Percentiles rank a stretch among this genome's conserved stretches.
Evolutionary conservation across 257 asterid genomes (phyloP).

Genomic region (Fraxinus quadrangulata): DNA sequence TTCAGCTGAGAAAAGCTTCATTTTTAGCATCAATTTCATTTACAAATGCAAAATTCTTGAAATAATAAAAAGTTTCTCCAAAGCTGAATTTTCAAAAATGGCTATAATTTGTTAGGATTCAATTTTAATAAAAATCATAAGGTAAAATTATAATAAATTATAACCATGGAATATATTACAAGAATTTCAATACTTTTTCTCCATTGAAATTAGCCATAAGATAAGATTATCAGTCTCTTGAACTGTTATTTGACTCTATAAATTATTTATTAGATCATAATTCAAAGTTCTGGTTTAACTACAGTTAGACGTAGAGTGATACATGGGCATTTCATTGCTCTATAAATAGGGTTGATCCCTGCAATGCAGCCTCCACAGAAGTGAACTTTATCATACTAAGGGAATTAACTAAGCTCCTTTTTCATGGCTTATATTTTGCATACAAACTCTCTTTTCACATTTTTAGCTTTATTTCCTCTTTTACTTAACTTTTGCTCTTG

Average conservation of each 20-base stretch:
- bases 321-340: constrained; percentile 11
- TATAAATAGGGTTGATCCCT: constrained; percentile 34
- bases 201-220: too few relatives aligned
- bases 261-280: not conserved
- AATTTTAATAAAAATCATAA: too few relatives aligned
- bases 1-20: not conserved
- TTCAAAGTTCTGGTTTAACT: constrained; percentile 1
- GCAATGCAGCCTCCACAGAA: not conserved
- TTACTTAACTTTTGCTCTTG: constrained; percentile 39
- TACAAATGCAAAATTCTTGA: not conserved
- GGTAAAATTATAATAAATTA: too few relatives aligned
- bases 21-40: not conserved
- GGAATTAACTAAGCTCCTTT: constrained; percentile 2
- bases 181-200: too few relatives aligned
- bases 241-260: not conserved
- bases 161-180: too few relatives aligned
- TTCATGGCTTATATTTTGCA: constrained; percentile 38
- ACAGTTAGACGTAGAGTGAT: constrained; percentile 13
- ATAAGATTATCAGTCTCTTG: too few relatives aligned
- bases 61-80: not conserved
- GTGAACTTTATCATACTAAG: not conserved
- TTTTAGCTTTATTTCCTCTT: constrained; percentile 34
- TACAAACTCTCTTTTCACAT: constrained; percentile 23
- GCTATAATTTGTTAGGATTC: not conserved
- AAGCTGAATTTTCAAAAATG: not conserved